phyloP scores from a whole-genome alignment of 768 basidiomycete species.

The Tephrocybe sp. region DNA sequence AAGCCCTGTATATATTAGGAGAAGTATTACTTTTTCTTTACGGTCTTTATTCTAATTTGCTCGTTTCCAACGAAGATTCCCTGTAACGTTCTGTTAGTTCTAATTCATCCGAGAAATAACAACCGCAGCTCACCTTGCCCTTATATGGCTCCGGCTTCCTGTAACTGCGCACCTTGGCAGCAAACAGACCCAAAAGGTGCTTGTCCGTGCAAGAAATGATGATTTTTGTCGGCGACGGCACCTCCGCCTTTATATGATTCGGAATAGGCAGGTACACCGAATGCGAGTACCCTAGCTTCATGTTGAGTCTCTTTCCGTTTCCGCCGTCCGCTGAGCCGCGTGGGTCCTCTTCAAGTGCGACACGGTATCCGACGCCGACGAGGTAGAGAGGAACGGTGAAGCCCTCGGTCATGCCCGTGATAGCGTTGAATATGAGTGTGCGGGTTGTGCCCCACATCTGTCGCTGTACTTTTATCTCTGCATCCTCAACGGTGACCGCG shows the following conservation, averaged over 20 bases:
- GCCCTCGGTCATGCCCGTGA: constrained; percentile 87
- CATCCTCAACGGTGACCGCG: constrained; percentile 61
- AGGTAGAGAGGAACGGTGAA: constrained; percentile 83
- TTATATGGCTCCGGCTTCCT: constrained; percentile 96
- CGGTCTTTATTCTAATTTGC: constrained; percentile 85
- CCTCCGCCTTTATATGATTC: constrained; percentile 74
- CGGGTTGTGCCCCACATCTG: constrained; percentile 96
- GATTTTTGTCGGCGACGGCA: constrained; percentile 84
- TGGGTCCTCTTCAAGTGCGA: constrained; percentile 80
- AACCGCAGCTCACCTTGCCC: constrained; percentile 89
- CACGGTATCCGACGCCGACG: constrained; percentile 95
- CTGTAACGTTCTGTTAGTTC: constrained; percentile 36
- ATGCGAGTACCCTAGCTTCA: constrained; percentile 95
- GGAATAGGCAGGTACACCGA: constrained; percentile 84
- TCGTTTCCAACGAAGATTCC: constrained; percentile 95
- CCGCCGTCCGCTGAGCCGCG: constrained; percentile 56
- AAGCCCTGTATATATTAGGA: constrained; percentile 2
- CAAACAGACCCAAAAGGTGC: constrained; percentile 83
- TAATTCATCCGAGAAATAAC: background rate
- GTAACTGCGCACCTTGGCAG: constrained; percentile 80
- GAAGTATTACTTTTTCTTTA: constrained; percentile 87
- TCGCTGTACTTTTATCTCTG: constrained; percentile 73
- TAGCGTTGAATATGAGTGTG: constrained; percentile 85
- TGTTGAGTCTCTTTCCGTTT: constrained; percentile 70
- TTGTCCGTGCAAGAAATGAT: constrained; percentile 84